phyloP scores from a whole-genome alignment of 1,284 basidiomycete genomes.

The Heterobasidion irregulare region DNA sequence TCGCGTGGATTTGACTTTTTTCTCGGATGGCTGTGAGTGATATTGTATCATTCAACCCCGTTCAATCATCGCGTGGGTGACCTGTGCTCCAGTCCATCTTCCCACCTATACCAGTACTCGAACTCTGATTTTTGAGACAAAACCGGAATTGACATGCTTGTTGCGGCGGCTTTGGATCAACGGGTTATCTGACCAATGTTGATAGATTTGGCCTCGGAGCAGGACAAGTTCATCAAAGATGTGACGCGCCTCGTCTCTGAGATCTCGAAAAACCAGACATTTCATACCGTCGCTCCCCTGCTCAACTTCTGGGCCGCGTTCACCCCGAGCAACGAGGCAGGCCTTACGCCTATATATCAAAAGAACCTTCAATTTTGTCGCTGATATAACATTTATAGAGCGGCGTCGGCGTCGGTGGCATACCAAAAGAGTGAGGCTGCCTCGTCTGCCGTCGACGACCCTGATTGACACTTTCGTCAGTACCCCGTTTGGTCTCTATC shows the following conservation, averaged over 20 bases:
- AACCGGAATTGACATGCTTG: background rate
- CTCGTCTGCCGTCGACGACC: background rate
- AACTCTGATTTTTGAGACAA: background rate
- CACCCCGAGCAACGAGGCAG: slow-evolving; percentile 61
- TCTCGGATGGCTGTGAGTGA: slow-evolving; percentile 74
- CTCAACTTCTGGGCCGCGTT: slow-evolving; percentile 83
- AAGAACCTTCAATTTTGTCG: background rate
- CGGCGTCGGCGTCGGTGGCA: slow-evolving; percentile 65
- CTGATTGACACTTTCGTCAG: slow-evolving; percentile 24
- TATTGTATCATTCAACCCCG: background rate
- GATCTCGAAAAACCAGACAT: slow-evolving; percentile 68
- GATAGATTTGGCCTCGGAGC: slow-evolving; percentile 54
- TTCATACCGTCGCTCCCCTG: slow-evolving; percentile 67
- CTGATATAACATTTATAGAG: slow-evolving; percentile 36
- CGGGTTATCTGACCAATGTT: background rate
- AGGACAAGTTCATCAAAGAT: slow-evolving; percentile 61
- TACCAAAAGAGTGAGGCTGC: slow-evolving; percentile 53
- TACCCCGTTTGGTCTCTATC: slow-evolving; percentile 72
- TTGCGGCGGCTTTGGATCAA: background rate
- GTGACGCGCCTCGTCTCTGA: slow-evolving; percentile 59
- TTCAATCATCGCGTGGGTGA: background rate
- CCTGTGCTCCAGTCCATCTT: background rate
- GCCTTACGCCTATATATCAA: slow-evolving; percentile 3
- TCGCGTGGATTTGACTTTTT: slow-evolving; percentile 73
- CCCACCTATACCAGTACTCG: no score